Conservation (phyloP, 1,139 yeast genomes). For the Blastobotrys niveus region DNA sequence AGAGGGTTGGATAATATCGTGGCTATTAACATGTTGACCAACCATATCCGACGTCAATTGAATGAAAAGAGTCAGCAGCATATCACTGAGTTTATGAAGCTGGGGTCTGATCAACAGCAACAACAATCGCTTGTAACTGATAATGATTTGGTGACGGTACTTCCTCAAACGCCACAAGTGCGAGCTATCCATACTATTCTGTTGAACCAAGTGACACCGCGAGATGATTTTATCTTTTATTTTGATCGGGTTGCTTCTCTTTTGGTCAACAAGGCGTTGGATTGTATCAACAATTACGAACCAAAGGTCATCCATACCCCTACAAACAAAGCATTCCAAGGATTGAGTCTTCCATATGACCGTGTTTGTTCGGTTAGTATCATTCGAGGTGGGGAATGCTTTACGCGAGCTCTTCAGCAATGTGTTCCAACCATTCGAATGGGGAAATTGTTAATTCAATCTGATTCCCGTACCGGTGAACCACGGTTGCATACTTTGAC, state of each 20-base stretch:
- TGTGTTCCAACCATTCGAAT: slow-evolving; percentile 71
- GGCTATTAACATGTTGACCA: slow-evolving; percentile 73
- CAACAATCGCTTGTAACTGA: not conserved
- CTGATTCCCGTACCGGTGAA: slow-evolving; percentile 85
- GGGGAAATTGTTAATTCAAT: slow-evolving; percentile 82
- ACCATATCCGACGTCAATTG: slow-evolving; percentile 72
- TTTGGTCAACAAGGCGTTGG: slow-evolving; percentile 62
- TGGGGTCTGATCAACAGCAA: slow-evolving; percentile 38
- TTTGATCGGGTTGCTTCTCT: slow-evolving; percentile 74
- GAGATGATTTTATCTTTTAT: slow-evolving; percentile 79
- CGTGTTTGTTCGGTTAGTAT: slow-evolving; percentile 68
- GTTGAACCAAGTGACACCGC: slow-evolving; percentile 46
- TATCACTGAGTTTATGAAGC: slow-evolving; percentile 48
- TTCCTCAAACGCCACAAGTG: slow-evolving; percentile 63
- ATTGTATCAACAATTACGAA: slow-evolving; percentile 36
- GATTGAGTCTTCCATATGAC: slow-evolving; percentile 41
- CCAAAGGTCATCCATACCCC: slow-evolving; percentile 44
- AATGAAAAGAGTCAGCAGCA: slow-evolving; percentile 60
- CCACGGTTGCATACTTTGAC: slow-evolving; percentile 81
- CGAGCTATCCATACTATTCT: slow-evolving; percentile 68
- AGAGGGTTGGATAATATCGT: slow-evolving; percentile 77
- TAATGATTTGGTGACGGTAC: slow-evolving; percentile 24
- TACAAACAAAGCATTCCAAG: slow-evolving; percentile 35
- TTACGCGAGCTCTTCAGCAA: slow-evolving; percentile 67
- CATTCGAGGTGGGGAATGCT: slow-evolving; percentile 90